Conservation (phyloP, 2,329 filamentous ascomycete genomes). For the Cladophialophora bantiana region DNA sequence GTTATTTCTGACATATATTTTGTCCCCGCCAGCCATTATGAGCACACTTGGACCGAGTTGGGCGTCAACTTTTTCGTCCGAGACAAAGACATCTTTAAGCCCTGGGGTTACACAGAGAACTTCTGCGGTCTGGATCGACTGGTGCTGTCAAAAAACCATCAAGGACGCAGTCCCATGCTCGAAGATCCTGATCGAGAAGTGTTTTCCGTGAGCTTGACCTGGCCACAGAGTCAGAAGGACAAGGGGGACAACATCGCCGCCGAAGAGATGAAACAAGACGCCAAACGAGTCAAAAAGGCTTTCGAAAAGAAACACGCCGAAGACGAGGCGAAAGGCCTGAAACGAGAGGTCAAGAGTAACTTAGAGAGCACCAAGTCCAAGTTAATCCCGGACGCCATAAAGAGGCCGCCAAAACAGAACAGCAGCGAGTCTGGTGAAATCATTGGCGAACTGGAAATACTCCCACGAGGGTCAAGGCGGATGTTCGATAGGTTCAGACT, state of each 20-base stretch:
- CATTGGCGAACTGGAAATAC: conserved; percentile 11
- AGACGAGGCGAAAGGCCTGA: conserved; percentile 19
- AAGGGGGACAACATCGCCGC: conserved; percentile 33
- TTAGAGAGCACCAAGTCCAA: conserved; percentile 30
- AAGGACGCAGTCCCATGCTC: conserved; percentile 40
- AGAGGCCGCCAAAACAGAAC: conserved; percentile 19
- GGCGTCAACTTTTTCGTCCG: conserved; percentile 38
- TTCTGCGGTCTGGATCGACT: conserved; percentile 41
- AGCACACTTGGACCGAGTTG: conserved; percentile 39
- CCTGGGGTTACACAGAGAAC: conserved; percentile 41
- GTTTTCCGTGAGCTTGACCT: conserved; percentile 40
- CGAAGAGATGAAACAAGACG: conserved; percentile 21
- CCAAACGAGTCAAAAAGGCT: conserved; percentile 26
- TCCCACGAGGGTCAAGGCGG: conserved; percentile 30
- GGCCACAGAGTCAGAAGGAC: conserved; percentile 40
- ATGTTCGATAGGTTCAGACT: conserved; percentile 16
- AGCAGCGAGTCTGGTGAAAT: conserved; percentile 18
- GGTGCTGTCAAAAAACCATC: conserved; percentile 33
- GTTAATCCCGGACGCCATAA: conserved; percentile 25
- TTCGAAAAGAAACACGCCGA: conserved; percentile 23
- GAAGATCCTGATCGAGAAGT: conserved; percentile 41
- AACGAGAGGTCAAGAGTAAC: conserved; percentile 26
- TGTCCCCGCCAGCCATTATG: conserved; percentile 27
- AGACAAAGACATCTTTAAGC: conserved; percentile 29
- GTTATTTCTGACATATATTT: conserved; percentile 40